A percentile compares a stretch with the other conserved stretches of the same genome.
Evolutionary conservation across 805 yeast species (phyloP).

Genomic region (Wickerhamiella vanderwaltii): DNA sequence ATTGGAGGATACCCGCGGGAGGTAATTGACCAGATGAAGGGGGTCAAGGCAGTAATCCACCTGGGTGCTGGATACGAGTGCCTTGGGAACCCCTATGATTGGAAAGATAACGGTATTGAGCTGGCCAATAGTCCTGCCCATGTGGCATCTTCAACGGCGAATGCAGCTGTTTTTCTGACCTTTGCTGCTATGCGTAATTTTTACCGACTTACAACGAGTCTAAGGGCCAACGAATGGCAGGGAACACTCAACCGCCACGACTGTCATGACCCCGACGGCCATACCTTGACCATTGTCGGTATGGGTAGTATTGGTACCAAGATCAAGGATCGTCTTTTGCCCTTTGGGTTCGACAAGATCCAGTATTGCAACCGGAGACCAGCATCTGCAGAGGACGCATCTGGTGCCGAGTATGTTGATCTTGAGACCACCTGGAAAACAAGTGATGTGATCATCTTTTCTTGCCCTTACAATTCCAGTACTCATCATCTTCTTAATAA

Average conservation of each 20-base stretch:
- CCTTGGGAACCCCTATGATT: constrained; percentile 34
- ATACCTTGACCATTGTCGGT: constrained; percentile 44
- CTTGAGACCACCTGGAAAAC: constrained; percentile 48
- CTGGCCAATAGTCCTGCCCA: constrained; percentile 41
- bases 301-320: constrained; percentile 53
- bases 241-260: constrained; percentile 28
- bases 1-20: constrained; percentile 20
- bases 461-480: constrained; percentile 60
- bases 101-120: constrained; percentile 34
- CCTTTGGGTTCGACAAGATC: constrained; percentile 39
- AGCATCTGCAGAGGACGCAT: constrained; percentile 36
- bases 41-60: constrained; percentile 34
- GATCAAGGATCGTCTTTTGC: constrained; percentile 37
- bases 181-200: constrained; percentile 41
- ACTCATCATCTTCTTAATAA: constrained; percentile 61
- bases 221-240: constrained; percentile 38
- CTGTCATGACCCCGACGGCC: constrained; percentile 39
- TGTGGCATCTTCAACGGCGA: constrained; percentile 47
- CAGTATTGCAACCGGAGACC: constrained; percentile 40
- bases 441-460: constrained; percentile 61
- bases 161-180: constrained; percentile 39
- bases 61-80: constrained; percentile 53
- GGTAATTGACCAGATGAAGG: constrained; percentile 21
- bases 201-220: constrained; percentile 30
- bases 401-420: constrained; percentile 34